Evolutionary conservation across 108 stramenopile species (phyloP).

Genomic region (Skeletonema marinoi): DNA sequence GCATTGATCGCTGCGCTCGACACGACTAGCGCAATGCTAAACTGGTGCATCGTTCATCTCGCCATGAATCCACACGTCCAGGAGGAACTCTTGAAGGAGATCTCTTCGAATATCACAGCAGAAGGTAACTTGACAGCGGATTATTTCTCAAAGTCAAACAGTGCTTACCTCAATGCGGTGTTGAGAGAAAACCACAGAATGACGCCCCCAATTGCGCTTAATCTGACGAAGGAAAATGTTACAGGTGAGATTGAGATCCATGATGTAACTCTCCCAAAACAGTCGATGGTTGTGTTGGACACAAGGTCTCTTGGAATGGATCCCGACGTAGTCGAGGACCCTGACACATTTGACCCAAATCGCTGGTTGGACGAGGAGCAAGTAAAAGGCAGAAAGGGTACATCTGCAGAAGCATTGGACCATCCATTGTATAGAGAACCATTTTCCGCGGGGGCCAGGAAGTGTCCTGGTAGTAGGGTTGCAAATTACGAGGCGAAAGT

Average conservation of each 20-base stretch:
- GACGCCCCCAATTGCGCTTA: not conserved
- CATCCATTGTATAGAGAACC: slow-evolving; percentile 27
- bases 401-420: slow-evolving; percentile 15
- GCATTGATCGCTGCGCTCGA: slow-evolving; percentile 21
- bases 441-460: slow-evolving; percentile 38
- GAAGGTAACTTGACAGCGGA: not conserved
- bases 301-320: slow-evolving; percentile 24
- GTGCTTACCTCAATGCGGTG: slow-evolving; percentile 35
- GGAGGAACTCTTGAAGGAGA: slow-evolving; percentile 1
- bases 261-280: slow-evolving; percentile 11
- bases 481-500: slow-evolving; percentile 20
- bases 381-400: slow-evolving; percentile 27
- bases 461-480: slow-evolving; percentile 37
- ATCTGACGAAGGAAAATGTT: slow-evolving; percentile 1
- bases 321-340: slow-evolving; percentile 20
- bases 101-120: not conserved
- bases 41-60: slow-evolving; percentile 22
- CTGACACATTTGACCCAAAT: slow-evolving; percentile 23
- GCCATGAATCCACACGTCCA: not conserved
- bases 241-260: slow-evolving; percentile 20
- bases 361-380: slow-evolving; percentile 19
- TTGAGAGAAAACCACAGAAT: slow-evolving; percentile 39
- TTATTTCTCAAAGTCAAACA: not conserved
- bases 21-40: slow-evolving; percentile 17
- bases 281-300: not conserved